Evolutionary conservation across 768 basidiomycete species (phyloP), one percentile per base, ranked within the genome.

Genomic region (Mycena galericulata): DNA sequence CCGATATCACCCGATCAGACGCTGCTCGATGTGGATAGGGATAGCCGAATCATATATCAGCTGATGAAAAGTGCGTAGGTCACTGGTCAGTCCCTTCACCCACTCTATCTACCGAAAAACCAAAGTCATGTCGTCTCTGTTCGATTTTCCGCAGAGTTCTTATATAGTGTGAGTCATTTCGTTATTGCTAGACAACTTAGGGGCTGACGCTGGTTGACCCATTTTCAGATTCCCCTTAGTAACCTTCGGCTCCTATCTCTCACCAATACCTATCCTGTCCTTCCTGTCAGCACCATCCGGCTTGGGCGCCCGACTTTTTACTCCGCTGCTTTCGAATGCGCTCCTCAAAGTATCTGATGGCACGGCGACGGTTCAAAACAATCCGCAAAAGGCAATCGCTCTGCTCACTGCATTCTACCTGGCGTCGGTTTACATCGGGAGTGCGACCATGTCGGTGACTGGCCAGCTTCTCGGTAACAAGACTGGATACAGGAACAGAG

Each of bases 401-500:
- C 46, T 57, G 18, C 46, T 65, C 4, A 56, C 54, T 0, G 41
- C 36, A 22, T 56, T 57, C 32, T 65, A 65, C 34, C 14, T 65
- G 4, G 20, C 38, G 12, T 14, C 22, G 18, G 38, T 65, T 15
- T 65, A 49, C 40, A 41, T 65, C 2, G 18, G 20, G 8, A 65
- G 63, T 47, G 63, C 63, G 27, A 18, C n/a, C 26, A 57, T 65
- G 55, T 57, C 55, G 9, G 46, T 22, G 12, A 30, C 26, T 3
- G 63, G 18, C 20, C 64, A 65, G 24, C 55, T 65, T 0, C 22
- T 65, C 18, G 64, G 64, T 1, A 65, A 65, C 36, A 65, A 50
- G 34, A 30, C 18, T 2, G 63, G 63, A 17, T 65, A 65, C 22
- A 49, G 50, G 27, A 65, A 65, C 38, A 65, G 36, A 43, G 63